phyloP scores from a whole-genome alignment of 129 eudicot genomes.

The carrot (Daucus carota) region DNA sequence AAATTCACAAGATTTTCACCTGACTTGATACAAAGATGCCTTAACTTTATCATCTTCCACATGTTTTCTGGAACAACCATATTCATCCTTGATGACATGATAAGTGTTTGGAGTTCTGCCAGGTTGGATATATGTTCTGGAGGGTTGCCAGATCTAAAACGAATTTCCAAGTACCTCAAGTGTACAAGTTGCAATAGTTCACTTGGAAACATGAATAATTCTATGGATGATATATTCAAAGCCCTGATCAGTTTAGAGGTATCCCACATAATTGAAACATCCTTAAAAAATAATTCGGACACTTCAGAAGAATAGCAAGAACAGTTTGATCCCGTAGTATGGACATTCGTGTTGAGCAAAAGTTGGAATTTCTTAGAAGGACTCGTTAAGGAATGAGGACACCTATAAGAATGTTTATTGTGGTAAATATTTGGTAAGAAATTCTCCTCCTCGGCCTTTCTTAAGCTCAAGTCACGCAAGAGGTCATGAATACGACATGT shows the following conservation, averaged over 20 bases:
- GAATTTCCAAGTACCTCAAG: constrained; percentile 29
- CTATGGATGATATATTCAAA: constrained; percentile 16
- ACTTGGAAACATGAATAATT: constrained; percentile 7
- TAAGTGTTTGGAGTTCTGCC: constrained; percentile 17
- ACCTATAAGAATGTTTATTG: background rate
- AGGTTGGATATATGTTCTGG: constrained; percentile 23
- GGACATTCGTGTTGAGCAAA: background rate
- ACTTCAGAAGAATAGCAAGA: background rate
- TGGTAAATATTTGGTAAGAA: background rate
- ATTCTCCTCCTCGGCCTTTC: constrained; percentile 18
- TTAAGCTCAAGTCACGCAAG: constrained; percentile 25
- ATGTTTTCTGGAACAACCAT: background rate
- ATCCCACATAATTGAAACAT: background rate
- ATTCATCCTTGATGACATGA: background rate
- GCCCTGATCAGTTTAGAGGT: constrained; percentile 19
- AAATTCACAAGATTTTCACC: constrained; percentile 10
- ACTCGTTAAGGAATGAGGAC: background rate
- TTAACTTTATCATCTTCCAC: constrained; percentile 19
- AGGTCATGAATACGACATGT: constrained; percentile 29
- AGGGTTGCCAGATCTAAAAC: background rate
- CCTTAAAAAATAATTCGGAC: background rate
- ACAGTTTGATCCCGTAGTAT: background rate
- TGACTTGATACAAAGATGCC: constrained; percentile 9
- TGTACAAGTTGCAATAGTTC: constrained; percentile 20
- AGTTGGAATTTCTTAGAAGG: background rate